A percentile compares a stretch with the other conserved stretches of the same genome.
Conservation (phyloP, 768 basidiomycete genomes). For the Mycena filopes region DNA sequence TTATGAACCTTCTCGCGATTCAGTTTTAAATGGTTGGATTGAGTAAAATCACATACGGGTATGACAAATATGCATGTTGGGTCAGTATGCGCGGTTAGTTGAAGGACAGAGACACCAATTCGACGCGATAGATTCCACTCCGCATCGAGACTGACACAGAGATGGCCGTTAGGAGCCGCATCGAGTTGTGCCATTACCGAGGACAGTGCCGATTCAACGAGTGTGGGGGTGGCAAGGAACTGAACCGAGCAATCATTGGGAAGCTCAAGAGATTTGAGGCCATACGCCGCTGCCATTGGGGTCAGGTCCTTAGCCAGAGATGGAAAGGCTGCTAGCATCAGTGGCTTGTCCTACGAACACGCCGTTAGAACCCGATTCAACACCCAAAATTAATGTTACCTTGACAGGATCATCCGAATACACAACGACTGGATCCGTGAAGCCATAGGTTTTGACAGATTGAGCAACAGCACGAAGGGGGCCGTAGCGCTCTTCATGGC, state of each 20-base stretch:
- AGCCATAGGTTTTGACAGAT: constrained; percentile 5
- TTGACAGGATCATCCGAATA: constrained; percentile 29
- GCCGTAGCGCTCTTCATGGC: constrained; percentile 1
- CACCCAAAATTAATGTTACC: no score
- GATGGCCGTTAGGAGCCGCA: neutral
- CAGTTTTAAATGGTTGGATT: neutral
- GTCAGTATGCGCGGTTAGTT: constrained; percentile 27
- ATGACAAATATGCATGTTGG: neutral
- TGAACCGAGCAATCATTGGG: neutral
- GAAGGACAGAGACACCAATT: constrained; percentile 30
- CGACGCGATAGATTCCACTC: constrained; percentile 33
- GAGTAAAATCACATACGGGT: neutral
- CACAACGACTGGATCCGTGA: constrained; percentile 9
- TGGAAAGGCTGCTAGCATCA: constrained; percentile 19
- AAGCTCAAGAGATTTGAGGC: neutral
- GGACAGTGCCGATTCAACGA: neutral
- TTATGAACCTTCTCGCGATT: neutral
- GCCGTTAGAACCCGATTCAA: no score
- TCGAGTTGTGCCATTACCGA: neutral
- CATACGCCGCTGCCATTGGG: neutral
- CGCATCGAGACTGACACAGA: constrained; percentile 18
- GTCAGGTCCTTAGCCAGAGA: constrained; percentile 6
- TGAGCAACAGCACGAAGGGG: neutral
- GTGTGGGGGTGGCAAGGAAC: neutral
- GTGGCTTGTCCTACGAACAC: constrained; percentile 21